phyloP scores from a whole-genome alignment of 805 yeast species.

The Debaryomyces maramus region DNA sequence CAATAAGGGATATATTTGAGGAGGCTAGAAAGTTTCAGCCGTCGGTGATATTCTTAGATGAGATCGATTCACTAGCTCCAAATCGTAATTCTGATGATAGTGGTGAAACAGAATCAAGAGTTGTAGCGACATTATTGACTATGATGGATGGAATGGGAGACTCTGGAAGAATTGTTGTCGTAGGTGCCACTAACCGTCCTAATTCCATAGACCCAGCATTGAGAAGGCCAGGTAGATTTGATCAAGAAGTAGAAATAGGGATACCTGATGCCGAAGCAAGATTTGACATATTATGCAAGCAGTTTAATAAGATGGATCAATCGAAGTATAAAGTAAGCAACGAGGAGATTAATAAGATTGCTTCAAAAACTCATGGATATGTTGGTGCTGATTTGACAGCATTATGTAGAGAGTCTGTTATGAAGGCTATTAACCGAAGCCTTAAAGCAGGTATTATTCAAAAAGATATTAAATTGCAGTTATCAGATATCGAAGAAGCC shows the following conservation, averaged over 20 bases:
- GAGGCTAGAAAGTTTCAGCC: constrained; percentile 91
- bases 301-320: constrained; percentile 52
- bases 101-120: constrained; percentile 87
- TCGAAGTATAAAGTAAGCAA: constrained; percentile 47
- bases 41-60: constrained; percentile 84
- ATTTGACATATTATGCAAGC: constrained; percentile 64
- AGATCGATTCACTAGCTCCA: constrained; percentile 90
- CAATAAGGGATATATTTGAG: constrained; percentile 74
- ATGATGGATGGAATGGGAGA: constrained; percentile 78
- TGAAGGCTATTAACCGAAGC: constrained; percentile 74
- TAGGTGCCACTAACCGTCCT: constrained; percentile 75
- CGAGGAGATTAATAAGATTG: constrained; percentile 60
- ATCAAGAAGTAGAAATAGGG: constrained; percentile 85
- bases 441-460: constrained; percentile 29
- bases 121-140: constrained; percentile 84
- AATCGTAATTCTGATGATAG: constrained; percentile 78
- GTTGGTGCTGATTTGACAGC: constrained; percentile 96
- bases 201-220: constrained; percentile 68
- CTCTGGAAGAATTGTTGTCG: constrained; percentile 62
- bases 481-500: constrained; percentile 67
- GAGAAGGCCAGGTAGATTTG: constrained; percentile 86
- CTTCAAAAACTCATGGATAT: constrained; percentile 88
- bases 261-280: constrained; percentile 88
- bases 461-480: constrained; percentile 45
- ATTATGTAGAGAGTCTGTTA: constrained; percentile 81